Conservation (phyloP, 2,329 filamentous ascomycete genomes). For the Phaeosphaeriaceae sp. region DNA sequence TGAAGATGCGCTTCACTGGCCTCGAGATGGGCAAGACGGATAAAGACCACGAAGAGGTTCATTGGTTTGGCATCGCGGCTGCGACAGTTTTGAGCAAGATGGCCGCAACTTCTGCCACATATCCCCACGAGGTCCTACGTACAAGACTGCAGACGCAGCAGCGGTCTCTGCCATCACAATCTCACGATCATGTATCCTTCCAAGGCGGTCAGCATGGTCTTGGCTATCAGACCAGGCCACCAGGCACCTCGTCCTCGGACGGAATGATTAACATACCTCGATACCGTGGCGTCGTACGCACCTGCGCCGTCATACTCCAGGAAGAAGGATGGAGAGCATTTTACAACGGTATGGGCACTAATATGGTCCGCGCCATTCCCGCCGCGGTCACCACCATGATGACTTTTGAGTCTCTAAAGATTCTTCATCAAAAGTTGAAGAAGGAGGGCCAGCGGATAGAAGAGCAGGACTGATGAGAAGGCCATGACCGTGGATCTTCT, state of each 20-base stretch:
- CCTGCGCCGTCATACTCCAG: conserved; percentile 80
- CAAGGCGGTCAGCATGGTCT: conserved; percentile 41
- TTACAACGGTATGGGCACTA: conserved; percentile 96
- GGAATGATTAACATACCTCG: conserved; percentile 61
- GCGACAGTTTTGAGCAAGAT: conserved; percentile 95
- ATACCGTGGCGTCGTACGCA: conserved; percentile 82
- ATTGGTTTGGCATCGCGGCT: conserved; percentile 83
- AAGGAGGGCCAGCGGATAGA: conserved; percentile 55
- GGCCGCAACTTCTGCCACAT: conserved; percentile 91
- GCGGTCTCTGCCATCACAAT: conserved; percentile 62
- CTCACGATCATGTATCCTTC: conserved; percentile 60
- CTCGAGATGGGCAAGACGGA: conserved; percentile 80
- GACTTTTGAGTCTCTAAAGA: conserved; percentile 83
- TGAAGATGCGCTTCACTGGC: conserved; percentile 90
- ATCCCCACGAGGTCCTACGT: conserved; percentile 94
- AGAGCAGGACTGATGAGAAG: conserved; percentile 15
- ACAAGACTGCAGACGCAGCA: conserved; percentile 94
- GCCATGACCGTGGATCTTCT: not conserved
- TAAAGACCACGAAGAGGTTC: conserved; percentile 63
- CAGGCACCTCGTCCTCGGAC: conserved; percentile 59
- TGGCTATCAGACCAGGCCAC: conserved; percentile 53
- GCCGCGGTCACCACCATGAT: conserved; percentile 97
- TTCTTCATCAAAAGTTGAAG: conserved; percentile 60
- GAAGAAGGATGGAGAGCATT: conserved; percentile 98
- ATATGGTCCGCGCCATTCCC: conserved; percentile 94